Conservation (phyloP, 305 asterid species). For the Fraxinus baroniana region DNA sequence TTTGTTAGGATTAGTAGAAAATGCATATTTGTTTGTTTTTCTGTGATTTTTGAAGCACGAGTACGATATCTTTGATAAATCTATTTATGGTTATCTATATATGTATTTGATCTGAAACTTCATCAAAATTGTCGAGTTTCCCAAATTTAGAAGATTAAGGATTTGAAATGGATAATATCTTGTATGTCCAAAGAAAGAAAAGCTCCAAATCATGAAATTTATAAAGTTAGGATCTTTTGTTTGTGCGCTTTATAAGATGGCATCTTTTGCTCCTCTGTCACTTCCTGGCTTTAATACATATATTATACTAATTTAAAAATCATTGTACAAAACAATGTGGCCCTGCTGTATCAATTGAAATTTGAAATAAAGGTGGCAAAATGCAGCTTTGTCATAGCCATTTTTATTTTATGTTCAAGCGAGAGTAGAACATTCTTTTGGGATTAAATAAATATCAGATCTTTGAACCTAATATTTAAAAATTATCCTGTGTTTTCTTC, state of each 20-base stretch:
- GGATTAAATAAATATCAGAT: not conserved
- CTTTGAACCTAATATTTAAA: not conserved
- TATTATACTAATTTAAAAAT: not conserved
- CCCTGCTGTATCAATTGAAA: not conserved
- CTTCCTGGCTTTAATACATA: not conserved
- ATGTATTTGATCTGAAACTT: not conserved
- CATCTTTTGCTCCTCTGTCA: not conserved
- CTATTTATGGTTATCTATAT: not conserved
- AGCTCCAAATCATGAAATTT: not conserved
- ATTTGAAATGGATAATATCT: not conserved
- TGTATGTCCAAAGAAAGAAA: slow-evolving; percentile 1
- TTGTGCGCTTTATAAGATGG: not conserved
- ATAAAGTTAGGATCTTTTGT: not conserved
- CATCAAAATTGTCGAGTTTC: not conserved
- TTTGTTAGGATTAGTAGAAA: not conserved
- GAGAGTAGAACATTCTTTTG: not conserved
- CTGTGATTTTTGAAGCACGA: not conserved
- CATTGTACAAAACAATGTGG: not conserved
- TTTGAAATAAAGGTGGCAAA: not conserved
- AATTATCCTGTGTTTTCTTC: not conserved
- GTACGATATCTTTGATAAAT: not conserved
- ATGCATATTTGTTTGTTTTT: not conserved
- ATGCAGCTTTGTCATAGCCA: not conserved
- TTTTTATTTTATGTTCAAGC: not conserved
- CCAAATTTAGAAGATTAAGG: not conserved